A percentile compares a stretch with the other conserved stretches of the same genome.
Conservation (phyloP, 306 rosid species). For the Luffa aegyptiaca region DNA sequence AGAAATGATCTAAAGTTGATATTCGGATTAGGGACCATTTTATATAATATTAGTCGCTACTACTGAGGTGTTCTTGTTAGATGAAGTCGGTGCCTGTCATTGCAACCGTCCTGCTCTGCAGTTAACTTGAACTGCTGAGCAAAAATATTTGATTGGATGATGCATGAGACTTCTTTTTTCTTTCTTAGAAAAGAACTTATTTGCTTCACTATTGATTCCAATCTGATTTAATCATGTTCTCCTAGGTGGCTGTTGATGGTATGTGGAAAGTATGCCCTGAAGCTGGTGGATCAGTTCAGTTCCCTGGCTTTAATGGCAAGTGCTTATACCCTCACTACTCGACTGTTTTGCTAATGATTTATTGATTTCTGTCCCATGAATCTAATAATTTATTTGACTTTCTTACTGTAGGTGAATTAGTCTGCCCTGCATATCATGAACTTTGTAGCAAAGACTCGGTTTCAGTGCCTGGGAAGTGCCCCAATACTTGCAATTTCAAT, state of each 20-base stretch:
- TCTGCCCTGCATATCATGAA: slow-evolving; percentile 82
- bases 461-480: slow-evolving; percentile 55
- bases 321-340: not conserved
- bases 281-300: slow-evolving; percentile 78
- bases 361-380: not conserved
- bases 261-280: slow-evolving; percentile 78
- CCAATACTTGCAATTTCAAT: slow-evolving; percentile 62
- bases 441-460: slow-evolving; percentile 51
- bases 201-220: not conserved
- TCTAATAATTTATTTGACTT: slow-evolving; percentile 1
- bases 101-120: not conserved
- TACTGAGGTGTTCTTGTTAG: not conserved
- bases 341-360: not conserved
- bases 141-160: not conserved
- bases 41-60: not conserved
- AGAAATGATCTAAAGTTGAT: not conserved
- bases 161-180: not conserved
- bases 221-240: not conserved
- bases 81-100: not conserved
- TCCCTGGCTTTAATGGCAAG: slow-evolving; percentile 76
- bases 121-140: not conserved
- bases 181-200: not conserved
- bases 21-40: not conserved
- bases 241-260: slow-evolving; percentile 91
- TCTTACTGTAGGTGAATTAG: slow-evolving; percentile 51